A percentile compares a stretch with the other conserved stretches of the same genome.
Evolutionary conservation across 257 asterid species (phyloP).

Genomic region (Capsicum rhomboideum): DNA sequence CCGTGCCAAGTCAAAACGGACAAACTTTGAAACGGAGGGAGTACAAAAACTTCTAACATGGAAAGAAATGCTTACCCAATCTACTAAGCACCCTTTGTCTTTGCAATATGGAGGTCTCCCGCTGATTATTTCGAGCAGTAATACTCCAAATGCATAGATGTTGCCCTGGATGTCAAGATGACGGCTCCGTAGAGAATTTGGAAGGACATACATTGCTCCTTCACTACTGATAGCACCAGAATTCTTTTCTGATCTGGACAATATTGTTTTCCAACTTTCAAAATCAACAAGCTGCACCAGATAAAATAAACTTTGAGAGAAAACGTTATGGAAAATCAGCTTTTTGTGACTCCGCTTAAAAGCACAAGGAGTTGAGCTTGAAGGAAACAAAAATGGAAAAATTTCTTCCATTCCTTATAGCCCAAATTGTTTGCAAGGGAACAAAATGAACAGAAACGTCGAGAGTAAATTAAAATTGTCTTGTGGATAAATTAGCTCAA

Average conservation of each 20-base stretch:
- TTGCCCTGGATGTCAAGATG: slow-evolving; percentile 70
- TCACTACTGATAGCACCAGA: slow-evolving; percentile 60
- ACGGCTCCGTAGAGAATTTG: slow-evolving; percentile 62
- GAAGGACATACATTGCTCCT: slow-evolving; percentile 70
- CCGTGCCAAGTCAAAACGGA: too few relatives aligned
- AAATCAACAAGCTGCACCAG: slow-evolving; percentile 80
- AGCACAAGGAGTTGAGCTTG: too few relatives aligned
- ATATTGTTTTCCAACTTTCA: slow-evolving; percentile 82
- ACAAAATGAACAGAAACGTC: not conserved
- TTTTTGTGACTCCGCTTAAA: not conserved
- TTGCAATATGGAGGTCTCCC: slow-evolving; percentile 87
- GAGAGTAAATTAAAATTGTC: not conserved
- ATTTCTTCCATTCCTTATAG: too few relatives aligned
- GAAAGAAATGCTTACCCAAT: slow-evolving; percentile 58
- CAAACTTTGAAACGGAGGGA: too few relatives aligned
- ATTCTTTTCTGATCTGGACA: slow-evolving; percentile 80
- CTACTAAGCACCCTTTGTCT: slow-evolving; percentile 73
- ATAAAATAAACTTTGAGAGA: not conserved
- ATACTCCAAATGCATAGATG: slow-evolving; percentile 73
- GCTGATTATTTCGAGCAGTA: slow-evolving; percentile 75
- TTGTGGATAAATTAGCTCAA: not conserved
- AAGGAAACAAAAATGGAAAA: too few relatives aligned
- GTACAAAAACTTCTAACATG: not conserved
- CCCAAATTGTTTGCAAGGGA: too few relatives aligned
- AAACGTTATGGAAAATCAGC: not conserved